phyloP scores from a whole-genome alignment of 23 red algal genomes.

The Chondrus crispus region DNA sequence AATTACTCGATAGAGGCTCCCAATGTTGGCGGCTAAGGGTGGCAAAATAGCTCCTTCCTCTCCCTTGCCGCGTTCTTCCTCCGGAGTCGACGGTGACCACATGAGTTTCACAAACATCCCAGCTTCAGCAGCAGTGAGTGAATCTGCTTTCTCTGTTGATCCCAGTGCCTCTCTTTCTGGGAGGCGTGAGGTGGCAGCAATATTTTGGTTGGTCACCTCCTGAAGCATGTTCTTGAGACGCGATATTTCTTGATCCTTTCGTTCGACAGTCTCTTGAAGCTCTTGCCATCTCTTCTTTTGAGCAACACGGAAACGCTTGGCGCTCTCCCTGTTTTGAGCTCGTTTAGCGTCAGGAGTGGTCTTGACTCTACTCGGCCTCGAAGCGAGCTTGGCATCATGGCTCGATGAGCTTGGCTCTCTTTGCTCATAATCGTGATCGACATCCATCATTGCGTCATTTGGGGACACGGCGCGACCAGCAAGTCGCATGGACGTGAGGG shows the following conservation, averaged over 20 bases:
- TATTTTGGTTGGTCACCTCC: conserved; percentile 20
- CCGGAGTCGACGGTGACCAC: background rate
- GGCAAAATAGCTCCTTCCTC: background rate
- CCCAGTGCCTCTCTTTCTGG: background rate
- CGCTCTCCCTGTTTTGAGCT: conserved; percentile 70
- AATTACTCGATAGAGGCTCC: conserved; percentile 57
- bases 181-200: background rate
- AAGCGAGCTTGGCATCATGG: background rate
- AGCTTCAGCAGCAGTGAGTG: conserved; percentile 16
- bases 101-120: conserved; percentile 39
- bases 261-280: conserved; percentile 29
- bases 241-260: conserved; percentile 45
- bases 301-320: conserved; percentile 65
- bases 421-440: background rate
- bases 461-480: background rate
- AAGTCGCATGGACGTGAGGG: background rate
- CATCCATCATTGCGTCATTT: background rate
- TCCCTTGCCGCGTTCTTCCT: background rate
- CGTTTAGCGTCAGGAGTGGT: conserved; percentile 70
- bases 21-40: conserved; percentile 28
- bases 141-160: background rate
- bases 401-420: background rate
- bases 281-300: conserved; percentile 67
- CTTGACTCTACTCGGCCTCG: background rate
- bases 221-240: conserved; percentile 52